These are phyloP conservation scores for Linnemannia elongata DNA, from an alignment of 192 early-diverging fungal genomes.

Conservation along the genomic window DNA sequence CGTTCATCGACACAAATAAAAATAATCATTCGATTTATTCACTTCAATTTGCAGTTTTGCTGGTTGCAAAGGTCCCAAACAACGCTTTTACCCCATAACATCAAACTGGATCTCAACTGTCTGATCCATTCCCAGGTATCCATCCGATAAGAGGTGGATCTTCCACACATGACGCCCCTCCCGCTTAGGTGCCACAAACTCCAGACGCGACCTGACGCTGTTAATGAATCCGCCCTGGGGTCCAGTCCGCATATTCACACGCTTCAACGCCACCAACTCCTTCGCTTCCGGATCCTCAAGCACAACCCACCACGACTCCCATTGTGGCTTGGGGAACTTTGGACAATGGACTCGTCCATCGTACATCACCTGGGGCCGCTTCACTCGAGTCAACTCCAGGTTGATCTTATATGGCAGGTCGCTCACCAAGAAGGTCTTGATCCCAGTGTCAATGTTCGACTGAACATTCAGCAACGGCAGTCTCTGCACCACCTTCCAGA, in stretches of 20 bases:
- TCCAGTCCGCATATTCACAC: constrained; percentile 76
- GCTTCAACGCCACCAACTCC: constrained; percentile 85
- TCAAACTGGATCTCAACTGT: constrained; percentile 63
- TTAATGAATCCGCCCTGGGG: constrained; percentile 58
- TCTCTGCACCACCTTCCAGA: constrained; percentile 60
- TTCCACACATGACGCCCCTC: constrained; percentile 69
- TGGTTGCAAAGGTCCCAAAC: too few relatives aligned
- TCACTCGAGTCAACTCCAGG: constrained; percentile 28
- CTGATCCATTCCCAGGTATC: constrained; percentile 83
- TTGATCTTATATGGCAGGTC: constrained; percentile 36
- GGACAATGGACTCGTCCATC: constrained; percentile 82
- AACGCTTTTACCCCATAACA: constrained; percentile 20
- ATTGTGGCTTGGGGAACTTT: constrained; percentile 91
- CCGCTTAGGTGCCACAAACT: constrained; percentile 74
- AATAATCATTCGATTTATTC: too few relatives aligned
- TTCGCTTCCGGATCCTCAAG: constrained; percentile 75
- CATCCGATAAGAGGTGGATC: constrained; percentile 81
- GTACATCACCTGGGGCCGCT: constrained; percentile 30
- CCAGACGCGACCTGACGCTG: constrained; percentile 60
- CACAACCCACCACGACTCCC: constrained; percentile 95
- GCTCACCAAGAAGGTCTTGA: constrained; percentile 59
- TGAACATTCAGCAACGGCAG: constrained; percentile 64
- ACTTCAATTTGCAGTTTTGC: too few relatives aligned
- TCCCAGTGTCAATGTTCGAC: constrained; percentile 59
- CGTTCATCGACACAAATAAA: too few relatives aligned